A percentile compares a stretch with the other conserved stretches of the same genome.
phyloP scores from a whole-genome alignment of 352 stramenopile species.

The Globisporangium sylvaticum region DNA sequence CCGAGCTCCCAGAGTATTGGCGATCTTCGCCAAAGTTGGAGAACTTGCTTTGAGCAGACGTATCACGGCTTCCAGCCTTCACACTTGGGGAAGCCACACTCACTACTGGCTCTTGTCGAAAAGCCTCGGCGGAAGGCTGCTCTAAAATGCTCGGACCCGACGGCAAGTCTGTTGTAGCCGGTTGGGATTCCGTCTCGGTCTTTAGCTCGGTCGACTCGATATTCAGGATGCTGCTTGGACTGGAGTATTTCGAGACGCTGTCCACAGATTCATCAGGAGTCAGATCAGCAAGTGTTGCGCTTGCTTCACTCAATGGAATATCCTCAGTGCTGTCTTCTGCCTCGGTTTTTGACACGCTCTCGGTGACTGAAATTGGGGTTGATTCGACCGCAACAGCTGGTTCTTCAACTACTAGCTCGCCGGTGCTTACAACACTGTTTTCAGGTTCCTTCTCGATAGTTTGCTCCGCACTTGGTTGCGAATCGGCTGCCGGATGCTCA shows the following conservation, averaged over 20 bases:
- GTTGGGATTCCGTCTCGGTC: neutral
- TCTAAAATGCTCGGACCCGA: neutral
- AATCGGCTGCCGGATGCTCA: slow-evolving; percentile 5
- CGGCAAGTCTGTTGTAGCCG: neutral
- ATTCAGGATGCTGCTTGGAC: slow-evolving; percentile 9
- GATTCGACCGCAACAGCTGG: neutral
- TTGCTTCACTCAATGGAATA: slow-evolving; percentile 16
- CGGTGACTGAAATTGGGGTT: neutral
- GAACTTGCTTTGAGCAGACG: slow-evolving; percentile 10
- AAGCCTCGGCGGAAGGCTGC: neutral
- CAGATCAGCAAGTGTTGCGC: slow-evolving; percentile 13
- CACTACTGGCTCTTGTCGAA: slow-evolving; percentile 2
- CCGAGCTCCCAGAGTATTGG: slow-evolving; percentile 8
- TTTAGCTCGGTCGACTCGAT: neutral
- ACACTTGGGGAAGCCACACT: neutral
- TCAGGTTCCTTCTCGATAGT: neutral
- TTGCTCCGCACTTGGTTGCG: neutral
- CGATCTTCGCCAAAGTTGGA: slow-evolving; percentile 11
- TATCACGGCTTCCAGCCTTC: slow-evolving; percentile 5
- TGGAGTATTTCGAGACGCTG: slow-evolving; percentile 3
- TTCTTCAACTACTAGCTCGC: neutral
- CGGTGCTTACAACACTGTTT: neutral
- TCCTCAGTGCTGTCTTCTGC: slow-evolving; percentile 3
- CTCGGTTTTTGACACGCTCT: neutral
- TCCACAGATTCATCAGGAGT: slow-evolving; percentile 12